Evolutionary conservation across 164 flowering plant genomes (phyloP).

Genomic region (Buxus sempervirens): DNA sequence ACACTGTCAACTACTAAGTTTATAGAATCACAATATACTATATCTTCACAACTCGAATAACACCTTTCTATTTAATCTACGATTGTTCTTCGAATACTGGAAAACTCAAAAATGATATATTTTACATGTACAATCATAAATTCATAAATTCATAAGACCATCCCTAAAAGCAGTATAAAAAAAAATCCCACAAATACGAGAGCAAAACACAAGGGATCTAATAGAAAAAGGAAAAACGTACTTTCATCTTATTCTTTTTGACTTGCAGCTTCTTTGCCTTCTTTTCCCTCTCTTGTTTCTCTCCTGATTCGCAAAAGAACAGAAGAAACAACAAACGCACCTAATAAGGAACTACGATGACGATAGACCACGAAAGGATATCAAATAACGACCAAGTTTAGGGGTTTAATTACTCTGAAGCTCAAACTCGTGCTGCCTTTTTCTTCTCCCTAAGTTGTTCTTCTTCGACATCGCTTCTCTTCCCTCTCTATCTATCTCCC

Average conservation of each 20-base stretch:
- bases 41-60: too few relatives aligned
- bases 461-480: constrained; percentile 78
- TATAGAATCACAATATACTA: too few relatives aligned
- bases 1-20: too few relatives aligned
- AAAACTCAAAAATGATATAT: too few relatives aligned
- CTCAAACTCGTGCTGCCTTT: constrained; percentile 74
- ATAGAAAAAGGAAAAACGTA: constrained; percentile 16
- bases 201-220: background rate
- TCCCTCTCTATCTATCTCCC: background rate
- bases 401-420: constrained; percentile 40
- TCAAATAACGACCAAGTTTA: background rate
- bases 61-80: too few relatives aligned
- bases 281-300: constrained; percentile 72
- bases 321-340: background rate
- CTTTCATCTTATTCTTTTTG: constrained; percentile 90
- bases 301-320: constrained; percentile 38
- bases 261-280: constrained; percentile 65
- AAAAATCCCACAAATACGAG: background rate
- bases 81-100: too few relatives aligned
- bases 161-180: too few relatives aligned
- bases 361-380: background rate
- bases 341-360: background rate
- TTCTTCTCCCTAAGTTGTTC: constrained; percentile 66
- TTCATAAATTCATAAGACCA: too few relatives aligned
- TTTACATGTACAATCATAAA: background rate